A percentile compares a stretch with the other conserved stretches of the same genome.
Conservation (phyloP, 495 filamentous ascomycete genomes). For the Neurospora tetrasperma region DNA sequence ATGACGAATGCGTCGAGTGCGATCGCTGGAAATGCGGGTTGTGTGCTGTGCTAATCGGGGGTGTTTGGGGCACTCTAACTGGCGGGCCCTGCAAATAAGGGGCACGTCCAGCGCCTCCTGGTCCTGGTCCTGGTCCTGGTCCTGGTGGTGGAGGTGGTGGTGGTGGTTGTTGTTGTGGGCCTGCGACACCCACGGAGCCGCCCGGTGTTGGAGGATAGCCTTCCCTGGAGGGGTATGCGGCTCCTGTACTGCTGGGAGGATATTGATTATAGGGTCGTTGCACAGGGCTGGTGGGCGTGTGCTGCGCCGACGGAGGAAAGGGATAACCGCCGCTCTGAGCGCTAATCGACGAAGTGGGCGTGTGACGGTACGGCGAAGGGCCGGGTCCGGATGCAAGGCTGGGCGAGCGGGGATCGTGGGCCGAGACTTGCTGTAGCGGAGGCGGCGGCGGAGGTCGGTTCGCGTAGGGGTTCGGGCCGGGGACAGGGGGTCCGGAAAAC, state of each 20-base stretch:
- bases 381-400: constrained; percentile 32
- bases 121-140: neutral
- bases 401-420: constrained; percentile 43
- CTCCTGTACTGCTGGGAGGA: constrained; percentile 18
- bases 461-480: constrained; percentile 25
- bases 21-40: constrained; percentile 24
- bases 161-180: constrained; percentile 11
- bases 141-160: neutral
- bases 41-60: constrained; percentile 32
- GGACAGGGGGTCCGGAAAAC: constrained; percentile 25
- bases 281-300: constrained; percentile 41
- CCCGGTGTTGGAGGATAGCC: constrained; percentile 34
- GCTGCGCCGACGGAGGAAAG: constrained; percentile 38
- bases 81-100: constrained; percentile 35
- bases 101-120: constrained; percentile 13
- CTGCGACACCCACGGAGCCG: constrained; percentile 31
- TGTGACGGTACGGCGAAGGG: constrained; percentile 45
- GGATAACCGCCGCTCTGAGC: constrained; percentile 40
- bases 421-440: constrained; percentile 38
- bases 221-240: constrained; percentile 33
- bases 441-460: constrained; percentile 39
- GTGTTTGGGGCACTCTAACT: constrained; percentile 36
- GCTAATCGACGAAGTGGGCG: constrained; percentile 34
- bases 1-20: constrained; percentile 33
- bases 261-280: constrained; percentile 34